Conservation (phyloP, 768 basidiomycete species). For the Xerocomus spinulosus region DNA sequence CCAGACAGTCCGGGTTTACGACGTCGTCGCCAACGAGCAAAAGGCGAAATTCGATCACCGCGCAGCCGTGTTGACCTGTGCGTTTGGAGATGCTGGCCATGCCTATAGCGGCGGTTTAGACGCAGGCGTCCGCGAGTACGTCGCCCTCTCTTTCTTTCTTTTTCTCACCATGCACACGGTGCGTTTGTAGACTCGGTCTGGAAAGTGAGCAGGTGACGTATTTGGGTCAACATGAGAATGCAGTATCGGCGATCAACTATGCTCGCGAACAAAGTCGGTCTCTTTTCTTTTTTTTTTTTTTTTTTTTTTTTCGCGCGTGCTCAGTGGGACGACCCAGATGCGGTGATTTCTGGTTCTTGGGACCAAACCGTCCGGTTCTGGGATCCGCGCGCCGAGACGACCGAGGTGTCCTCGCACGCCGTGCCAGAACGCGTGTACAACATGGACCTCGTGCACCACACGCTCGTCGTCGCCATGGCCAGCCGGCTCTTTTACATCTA, state of each 20-base stretch:
- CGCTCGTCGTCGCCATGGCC: constrained; percentile 90
- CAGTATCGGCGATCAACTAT: constrained; percentile 75
- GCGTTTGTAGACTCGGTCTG: constrained; percentile 69
- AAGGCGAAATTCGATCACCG: constrained; percentile 85
- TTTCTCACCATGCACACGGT: background rate
- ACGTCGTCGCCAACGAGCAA: constrained; percentile 53
- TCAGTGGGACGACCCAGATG: constrained; percentile 55
- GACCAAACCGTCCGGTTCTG: constrained; percentile 85
- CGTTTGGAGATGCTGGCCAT: constrained; percentile 60
- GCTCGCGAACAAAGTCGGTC: constrained; percentile 58
- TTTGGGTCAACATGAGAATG: constrained; percentile 77
- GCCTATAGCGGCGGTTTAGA: constrained; percentile 88
- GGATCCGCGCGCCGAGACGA: constrained; percentile 64
- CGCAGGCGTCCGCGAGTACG: constrained; percentile 73
- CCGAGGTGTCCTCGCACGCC: constrained; percentile 53
- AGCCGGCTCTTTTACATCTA: constrained; percentile 88
- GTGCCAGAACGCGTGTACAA: constrained; percentile 85
- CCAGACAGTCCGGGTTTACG: constrained; percentile 60
- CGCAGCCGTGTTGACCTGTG: constrained; percentile 81
- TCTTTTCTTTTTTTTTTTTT: background rate
- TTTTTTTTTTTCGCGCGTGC: no score
- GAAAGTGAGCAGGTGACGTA: constrained; percentile 64
- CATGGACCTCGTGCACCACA: constrained; percentile 73
- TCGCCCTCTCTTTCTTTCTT: background rate
- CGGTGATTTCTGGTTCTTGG: constrained; percentile 86